phyloP scores from a whole-genome alignment of 129 eudicot species.

The Artemisia tridentata region DNA sequence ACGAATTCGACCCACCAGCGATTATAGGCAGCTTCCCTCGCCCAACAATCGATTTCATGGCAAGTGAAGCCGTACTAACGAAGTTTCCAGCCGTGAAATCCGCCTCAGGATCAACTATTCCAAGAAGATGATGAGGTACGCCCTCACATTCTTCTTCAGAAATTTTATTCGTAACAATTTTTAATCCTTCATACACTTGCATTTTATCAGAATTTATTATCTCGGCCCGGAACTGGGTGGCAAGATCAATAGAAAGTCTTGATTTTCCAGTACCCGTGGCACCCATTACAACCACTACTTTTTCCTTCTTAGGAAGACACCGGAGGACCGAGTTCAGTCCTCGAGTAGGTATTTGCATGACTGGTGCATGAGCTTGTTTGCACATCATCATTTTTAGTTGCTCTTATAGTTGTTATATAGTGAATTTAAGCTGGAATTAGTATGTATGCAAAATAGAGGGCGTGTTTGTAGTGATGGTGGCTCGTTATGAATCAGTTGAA shows the following conservation, averaged over 20 bases:
- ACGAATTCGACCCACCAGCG: conserved; percentile 91
- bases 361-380: conserved; percentile 36
- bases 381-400: conserved; percentile 39
- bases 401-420: conserved; percentile 4
- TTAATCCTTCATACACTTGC: conserved; percentile 71
- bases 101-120: conserved; percentile 50
- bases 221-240: conserved; percentile 57
- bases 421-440: not conserved
- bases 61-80: conserved; percentile 48
- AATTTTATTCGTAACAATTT: conserved; percentile 73
- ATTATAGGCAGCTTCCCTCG: conserved; percentile 67
- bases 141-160: conserved; percentile 55
- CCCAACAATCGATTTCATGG: conserved; percentile 52
- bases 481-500: conserved; percentile 8
- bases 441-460: not conserved
- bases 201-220: conserved; percentile 83
- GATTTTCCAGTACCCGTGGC: conserved; percentile 95
- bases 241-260: conserved; percentile 70
- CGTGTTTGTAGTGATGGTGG: conserved; percentile 13
- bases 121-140: conserved; percentile 84
- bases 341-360: conserved; percentile 40
- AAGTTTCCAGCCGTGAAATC: conserved; percentile 61
- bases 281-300: conserved; percentile 78
- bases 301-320: conserved; percentile 38
- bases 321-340: conserved; percentile 33